These are phyloP conservation scores for Penicillium sp. DNA, from an alignment of 2,329 filamentous ascomycete genomes.

Conservation along the genomic window DNA sequence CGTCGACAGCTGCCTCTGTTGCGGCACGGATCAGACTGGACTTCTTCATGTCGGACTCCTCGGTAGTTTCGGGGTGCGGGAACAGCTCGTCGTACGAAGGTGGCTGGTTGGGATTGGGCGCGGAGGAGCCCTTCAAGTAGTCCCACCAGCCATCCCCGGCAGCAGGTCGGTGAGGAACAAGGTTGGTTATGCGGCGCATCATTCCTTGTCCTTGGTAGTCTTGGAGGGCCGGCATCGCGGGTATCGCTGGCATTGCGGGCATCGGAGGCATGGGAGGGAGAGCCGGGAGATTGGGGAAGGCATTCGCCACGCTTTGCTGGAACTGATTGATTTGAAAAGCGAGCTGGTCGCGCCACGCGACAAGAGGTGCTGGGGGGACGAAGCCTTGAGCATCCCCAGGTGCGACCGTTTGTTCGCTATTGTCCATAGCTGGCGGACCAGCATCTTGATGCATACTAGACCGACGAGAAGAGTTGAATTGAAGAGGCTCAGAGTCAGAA, in stretches of 20 bases:
- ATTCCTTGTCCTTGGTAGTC: constrained; percentile 73
- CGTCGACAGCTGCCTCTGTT: constrained; percentile 43
- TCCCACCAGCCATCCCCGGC: constrained; percentile 63
- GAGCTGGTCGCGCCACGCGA: constrained; percentile 70
- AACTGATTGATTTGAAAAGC: constrained; percentile 72
- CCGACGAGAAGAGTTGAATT: constrained; percentile 32
- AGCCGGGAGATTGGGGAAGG: constrained; percentile 60
- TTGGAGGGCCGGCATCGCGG: constrained; percentile 62
- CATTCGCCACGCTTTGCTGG: constrained; percentile 66
- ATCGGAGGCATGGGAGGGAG: constrained; percentile 55
- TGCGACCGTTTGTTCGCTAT: constrained; percentile 25
- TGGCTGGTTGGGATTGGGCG: constrained; percentile 53
- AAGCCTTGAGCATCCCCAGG: constrained; percentile 32
- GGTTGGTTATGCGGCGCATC: constrained; percentile 68
- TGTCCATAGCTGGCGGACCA: constrained; percentile 20
- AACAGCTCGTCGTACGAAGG: constrained; percentile 80
- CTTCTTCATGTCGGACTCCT: constrained; percentile 42
- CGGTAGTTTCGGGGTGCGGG: constrained; percentile 46
- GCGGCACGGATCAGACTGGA: constrained; percentile 42
- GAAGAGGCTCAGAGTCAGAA: constrained; percentile 18
- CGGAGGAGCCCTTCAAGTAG: constrained; percentile 53
- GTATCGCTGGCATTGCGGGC: constrained; percentile 56
- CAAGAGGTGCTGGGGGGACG: constrained; percentile 60
- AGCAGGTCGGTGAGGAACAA: constrained; percentile 66
- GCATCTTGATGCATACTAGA: constrained; percentile 36